These are phyloP conservation scores for Xerocomus spinulosus DNA, from an alignment of 768 basidiomycete genomes.

Conservation along the genomic window DNA sequence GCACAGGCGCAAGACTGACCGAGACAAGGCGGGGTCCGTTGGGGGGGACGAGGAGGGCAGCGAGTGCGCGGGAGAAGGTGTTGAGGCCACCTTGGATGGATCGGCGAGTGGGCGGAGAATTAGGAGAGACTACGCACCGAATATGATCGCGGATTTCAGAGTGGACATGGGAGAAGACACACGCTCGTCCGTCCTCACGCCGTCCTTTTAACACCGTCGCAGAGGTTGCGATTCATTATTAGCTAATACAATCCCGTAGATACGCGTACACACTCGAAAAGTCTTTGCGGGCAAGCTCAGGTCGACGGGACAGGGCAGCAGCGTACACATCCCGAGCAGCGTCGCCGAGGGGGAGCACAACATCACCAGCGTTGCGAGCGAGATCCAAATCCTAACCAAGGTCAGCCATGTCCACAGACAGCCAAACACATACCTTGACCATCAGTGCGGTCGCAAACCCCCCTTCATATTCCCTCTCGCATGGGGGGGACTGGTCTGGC, in stretches of 20 bases:
- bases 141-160: slow-evolving; percentile 72
- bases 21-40: slow-evolving; percentile 5
- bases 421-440: slow-evolving; percentile 56
- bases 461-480: slow-evolving; percentile 77
- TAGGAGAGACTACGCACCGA: slow-evolving; percentile 47
- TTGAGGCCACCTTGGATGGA: slow-evolving; percentile 65
- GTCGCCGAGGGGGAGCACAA: slow-evolving; percentile 60
- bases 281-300: slow-evolving; percentile 64
- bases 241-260: slow-evolving; percentile 36
- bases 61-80: slow-evolving; percentile 71
- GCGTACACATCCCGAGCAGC: slow-evolving; percentile 62
- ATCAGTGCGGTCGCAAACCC: slow-evolving; percentile 82
- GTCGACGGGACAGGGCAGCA: slow-evolving; percentile 46
- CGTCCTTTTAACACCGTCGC: slow-evolving; percentile 18
- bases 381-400: slow-evolving; percentile 81
- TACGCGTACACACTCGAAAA: slow-evolving; percentile 79
- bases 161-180: background rate
- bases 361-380: slow-evolving; percentile 50
- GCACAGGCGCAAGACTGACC: slow-evolving; percentile 56
- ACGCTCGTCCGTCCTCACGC: slow-evolving; percentile 11
- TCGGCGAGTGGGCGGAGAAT: slow-evolving; percentile 4
- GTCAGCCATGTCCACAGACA: no score
- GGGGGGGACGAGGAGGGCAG: slow-evolving; percentile 60
- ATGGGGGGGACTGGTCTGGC: slow-evolving; percentile 70
- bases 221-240: slow-evolving; percentile 13